phyloP scores from a whole-genome alignment of 2,329 filamentous ascomycete genomes.

The Sporothrix mexicana region DNA sequence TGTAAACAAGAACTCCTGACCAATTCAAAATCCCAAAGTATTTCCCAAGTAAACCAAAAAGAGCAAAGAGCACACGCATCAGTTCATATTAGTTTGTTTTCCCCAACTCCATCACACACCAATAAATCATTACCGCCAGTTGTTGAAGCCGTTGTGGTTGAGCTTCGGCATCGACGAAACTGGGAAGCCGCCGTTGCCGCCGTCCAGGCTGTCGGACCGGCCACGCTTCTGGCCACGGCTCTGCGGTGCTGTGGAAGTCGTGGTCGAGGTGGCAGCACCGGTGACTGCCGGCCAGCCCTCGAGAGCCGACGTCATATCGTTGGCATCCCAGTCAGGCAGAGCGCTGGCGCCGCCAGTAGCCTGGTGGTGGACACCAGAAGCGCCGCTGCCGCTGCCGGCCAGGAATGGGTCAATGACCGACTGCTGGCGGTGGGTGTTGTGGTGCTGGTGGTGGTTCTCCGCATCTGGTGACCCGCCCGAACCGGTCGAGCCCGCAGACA shows the following conservation, averaged over 20 bases:
- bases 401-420: constrained; percentile 42
- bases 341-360: constrained; percentile 11
- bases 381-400: constrained; percentile 27
- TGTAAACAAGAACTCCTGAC: constrained; percentile 17
- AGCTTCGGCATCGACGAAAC: constrained; percentile 37
- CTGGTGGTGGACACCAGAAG: constrained; percentile 29
- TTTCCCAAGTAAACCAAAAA: background rate
- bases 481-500: constrained; percentile 42
- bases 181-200: constrained; percentile 36
- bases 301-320: constrained; percentile 38
- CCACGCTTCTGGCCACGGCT: constrained; percentile 44
- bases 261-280: constrained; percentile 30
- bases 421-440: constrained; percentile 34
- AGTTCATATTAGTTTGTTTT: constrained; percentile 12
- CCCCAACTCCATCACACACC: background rate
- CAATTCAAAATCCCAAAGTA: constrained; percentile 2
- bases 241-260: constrained; percentile 26
- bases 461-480: constrained; percentile 39
- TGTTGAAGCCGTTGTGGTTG: constrained; percentile 38
- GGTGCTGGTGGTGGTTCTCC: constrained; percentile 38
- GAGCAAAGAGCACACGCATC: constrained; percentile 7
- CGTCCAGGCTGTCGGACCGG: constrained; percentile 44
- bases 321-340: constrained; percentile 39
- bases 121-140: constrained; percentile 34
- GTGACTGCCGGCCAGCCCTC: constrained; percentile 32